A percentile compares a stretch with the other conserved stretches of the same genome.
Conservation (phyloP, 371 early-diverging fungal species). For the Catenaria anguillulae region DNA sequence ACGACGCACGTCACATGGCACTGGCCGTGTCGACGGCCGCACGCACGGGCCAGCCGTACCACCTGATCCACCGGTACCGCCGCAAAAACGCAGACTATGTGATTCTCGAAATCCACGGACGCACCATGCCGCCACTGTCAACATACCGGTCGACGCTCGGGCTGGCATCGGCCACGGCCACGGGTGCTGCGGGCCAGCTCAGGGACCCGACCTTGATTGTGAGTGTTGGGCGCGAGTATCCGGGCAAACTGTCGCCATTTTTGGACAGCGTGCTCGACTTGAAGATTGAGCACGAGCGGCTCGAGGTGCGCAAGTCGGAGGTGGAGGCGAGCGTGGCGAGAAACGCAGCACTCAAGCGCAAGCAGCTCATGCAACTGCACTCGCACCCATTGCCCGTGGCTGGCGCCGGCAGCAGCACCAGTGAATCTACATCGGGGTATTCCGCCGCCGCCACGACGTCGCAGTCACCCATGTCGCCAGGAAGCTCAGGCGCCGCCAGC, state of each 20-base stretch:
- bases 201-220: background rate
- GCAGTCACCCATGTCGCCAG: no score
- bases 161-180: background rate
- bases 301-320: background rate
- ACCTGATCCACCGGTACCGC: background rate
- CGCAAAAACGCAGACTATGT: slow-evolving; percentile 1
- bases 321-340: background rate
- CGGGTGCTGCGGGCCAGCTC: no score
- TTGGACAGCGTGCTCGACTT: background rate
- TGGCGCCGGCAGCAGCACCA: no score
- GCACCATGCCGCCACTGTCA: no score
- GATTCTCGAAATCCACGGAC: background rate
- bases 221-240: background rate
- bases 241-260: slow-evolving; percentile 3
- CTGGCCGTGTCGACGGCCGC: background rate
- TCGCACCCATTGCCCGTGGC: no score
- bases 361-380: no score
- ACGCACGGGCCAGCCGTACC: background rate
- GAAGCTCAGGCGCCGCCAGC: no score
- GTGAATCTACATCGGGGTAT: no score
- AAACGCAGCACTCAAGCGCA: no score
- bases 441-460: no score
- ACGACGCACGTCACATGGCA: background rate
- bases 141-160: no score
- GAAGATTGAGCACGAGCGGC: background rate